Evolutionary conservation across 768 basidiomycete species (phyloP).

Genomic region (Butyriboletus loyo): DNA sequence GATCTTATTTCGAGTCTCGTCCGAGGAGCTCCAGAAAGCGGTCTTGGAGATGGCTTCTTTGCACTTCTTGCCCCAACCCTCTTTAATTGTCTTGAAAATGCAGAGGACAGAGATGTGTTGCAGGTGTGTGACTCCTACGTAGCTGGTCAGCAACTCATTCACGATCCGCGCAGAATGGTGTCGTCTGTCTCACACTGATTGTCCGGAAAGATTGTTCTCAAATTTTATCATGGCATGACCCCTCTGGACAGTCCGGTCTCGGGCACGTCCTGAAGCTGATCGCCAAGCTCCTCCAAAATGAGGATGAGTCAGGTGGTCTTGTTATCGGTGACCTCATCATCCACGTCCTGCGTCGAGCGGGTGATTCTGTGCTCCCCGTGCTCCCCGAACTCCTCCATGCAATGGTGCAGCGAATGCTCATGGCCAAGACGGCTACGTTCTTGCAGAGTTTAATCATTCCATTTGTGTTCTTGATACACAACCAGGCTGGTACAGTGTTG

Average conservation of each 20-base stretch:
- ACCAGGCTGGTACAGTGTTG: constrained; percentile 79
- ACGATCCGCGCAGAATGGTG: constrained; percentile 60
- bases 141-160: neutral
- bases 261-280: constrained; percentile 72
- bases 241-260: constrained; percentile 68
- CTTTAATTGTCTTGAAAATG: constrained; percentile 61
- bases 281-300: constrained; percentile 69
- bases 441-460: constrained; percentile 90
- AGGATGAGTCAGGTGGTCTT: constrained; percentile 90
- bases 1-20: constrained; percentile 76
- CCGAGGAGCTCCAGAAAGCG: constrained; percentile 56
- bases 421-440: constrained; percentile 88
- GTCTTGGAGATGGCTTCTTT: constrained; percentile 81
- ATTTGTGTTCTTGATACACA: constrained; percentile 89
- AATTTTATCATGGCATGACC: constrained; percentile 71
- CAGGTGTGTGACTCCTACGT: constrained; percentile 46
- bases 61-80: constrained; percentile 68
- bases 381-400: constrained; percentile 85
- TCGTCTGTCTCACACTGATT: constrained; percentile 75
- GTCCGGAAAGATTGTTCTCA: constrained; percentile 87
- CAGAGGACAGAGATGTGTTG: constrained; percentile 85
- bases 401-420: constrained; percentile 76
- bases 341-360: constrained; percentile 82
- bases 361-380: constrained; percentile 75
- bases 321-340: constrained; percentile 95